phyloP scores from a whole-genome alignment of 2,329 filamentous ascomycete genomes.

The Aureobasidium sp. region DNA sequence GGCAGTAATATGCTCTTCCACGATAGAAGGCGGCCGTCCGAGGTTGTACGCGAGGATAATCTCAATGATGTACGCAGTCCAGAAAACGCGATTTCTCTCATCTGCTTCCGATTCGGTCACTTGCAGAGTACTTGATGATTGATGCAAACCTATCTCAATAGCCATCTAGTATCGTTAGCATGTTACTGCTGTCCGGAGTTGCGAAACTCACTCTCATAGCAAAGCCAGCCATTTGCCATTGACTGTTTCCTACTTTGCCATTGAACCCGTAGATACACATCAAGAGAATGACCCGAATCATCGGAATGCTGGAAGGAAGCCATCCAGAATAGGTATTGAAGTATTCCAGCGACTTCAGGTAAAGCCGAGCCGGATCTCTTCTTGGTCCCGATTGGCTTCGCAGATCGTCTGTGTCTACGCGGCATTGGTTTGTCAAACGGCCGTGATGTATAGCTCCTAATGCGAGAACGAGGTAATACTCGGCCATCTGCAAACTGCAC shows the following conservation, averaged over 20 bases:
- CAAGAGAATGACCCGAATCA: background rate
- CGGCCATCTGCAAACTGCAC: background rate
- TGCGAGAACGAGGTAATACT: background rate
- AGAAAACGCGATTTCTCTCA: background rate
- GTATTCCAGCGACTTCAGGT: background rate
- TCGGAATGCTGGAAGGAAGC: background rate
- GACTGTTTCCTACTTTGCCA: background rate
- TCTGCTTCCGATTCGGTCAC: background rate
- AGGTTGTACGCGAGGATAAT: background rate
- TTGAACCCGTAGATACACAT: background rate
- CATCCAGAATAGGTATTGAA: background rate
- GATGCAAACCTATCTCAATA: background rate
- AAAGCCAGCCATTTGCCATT: background rate
- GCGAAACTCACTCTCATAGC: background rate
- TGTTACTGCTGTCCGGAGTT: too few relatives aligned
- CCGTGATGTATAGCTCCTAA: background rate
- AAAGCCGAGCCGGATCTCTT: background rate
- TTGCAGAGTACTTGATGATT: background rate
- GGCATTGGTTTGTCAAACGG: too few relatives aligned
- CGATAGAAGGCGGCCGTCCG: background rate
- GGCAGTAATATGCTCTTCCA: background rate
- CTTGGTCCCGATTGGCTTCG: background rate
- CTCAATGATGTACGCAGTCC: background rate
- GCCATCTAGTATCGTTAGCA: background rate
- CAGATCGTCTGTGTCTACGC: too few relatives aligned